Base-by-base conservation (phyloP, 164 flowering plant species). In the Malania oleifera region DNA sequence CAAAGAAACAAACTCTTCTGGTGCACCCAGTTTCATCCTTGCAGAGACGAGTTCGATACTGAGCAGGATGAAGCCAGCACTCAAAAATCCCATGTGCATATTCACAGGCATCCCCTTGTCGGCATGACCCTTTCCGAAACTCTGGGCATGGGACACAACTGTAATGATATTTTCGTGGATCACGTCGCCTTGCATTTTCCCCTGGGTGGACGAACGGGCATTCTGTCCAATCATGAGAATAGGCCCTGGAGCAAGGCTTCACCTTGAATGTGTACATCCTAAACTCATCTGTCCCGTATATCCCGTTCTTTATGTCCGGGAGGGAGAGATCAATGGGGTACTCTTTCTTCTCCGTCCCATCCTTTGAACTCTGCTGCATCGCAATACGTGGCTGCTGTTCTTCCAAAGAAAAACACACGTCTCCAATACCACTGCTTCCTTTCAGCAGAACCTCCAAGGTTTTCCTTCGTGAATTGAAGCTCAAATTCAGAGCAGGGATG, bases 121-220 rank as follows among this genome's bases (percentile, higher is more conserved):
- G 27, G 63, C 85, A 81, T 0, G 75, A 20, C 0, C 85, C 85
- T 47, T 78, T 81, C 1, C 82, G 61, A 60, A 78, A 78, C 64
- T 81, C 85, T 1, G 81, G 85, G 59, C 85, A 81, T 0, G 85
- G 85, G 19, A 81, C 85, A 53, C 85, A 81, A 59, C 82, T 81
- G 22, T 81, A 81, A 35, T 67, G 77, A 46, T 73, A 78, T 43
- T 78, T 78, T 38, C 77, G 45, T 19, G 85, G 85, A 57, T 81
- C 85, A 38, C 85, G 68, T 47, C 84, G 51, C 70, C 81, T 70
- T 0, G 81, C 84, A 24, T 77, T 80, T 57, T 80, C 84, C 34
- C 84, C 84, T 14, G 84, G 84, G 50, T 80, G 84, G 10, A 70
- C 84, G 65, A 80, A 80, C 0, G 85, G 81, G 59, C 85, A 81